Evolutionary conservation across 2,329 filamentous ascomycete species (phyloP).

Genomic region (Teratosphaeria destructans): DNA sequence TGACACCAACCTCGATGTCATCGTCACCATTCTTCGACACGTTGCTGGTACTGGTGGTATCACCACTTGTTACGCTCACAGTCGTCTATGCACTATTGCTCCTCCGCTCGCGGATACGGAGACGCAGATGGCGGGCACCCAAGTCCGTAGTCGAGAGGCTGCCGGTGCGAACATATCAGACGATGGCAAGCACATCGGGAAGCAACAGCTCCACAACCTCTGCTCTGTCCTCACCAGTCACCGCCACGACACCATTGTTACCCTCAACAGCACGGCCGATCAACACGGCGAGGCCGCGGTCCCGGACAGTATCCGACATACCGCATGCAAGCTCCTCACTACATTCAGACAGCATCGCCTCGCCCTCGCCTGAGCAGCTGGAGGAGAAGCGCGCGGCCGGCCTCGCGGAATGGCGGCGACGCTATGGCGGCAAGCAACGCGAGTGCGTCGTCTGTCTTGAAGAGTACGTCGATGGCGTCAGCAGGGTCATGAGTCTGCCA

Average conservation of each 20-base stretch:
- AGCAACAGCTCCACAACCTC: conserved; percentile 40
- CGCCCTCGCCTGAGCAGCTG: conserved; percentile 27
- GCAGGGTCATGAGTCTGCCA: conserved; percentile 89
- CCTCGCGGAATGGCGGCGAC: conserved; percentile 43
- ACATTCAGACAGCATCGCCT: conserved; percentile 14
- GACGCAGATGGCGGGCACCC: conserved; percentile 88
- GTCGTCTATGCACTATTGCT: conserved; percentile 86
- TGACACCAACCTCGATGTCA: conserved; percentile 79
- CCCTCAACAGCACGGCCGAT: conserved; percentile 37
- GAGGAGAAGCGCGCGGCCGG: conserved; percentile 44
- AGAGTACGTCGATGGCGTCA: conserved; percentile 90
- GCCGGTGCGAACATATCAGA: conserved; percentile 93
- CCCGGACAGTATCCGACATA: conserved; percentile 53
- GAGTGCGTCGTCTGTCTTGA: conserved; percentile 96
- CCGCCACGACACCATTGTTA: conserved; percentile 65
- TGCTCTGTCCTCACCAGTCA: conserved; percentile 15
- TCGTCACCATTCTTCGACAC: conserved; percentile 93
- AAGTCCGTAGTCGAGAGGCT: conserved; percentile 91
- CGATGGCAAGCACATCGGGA: conserved; percentile 54
- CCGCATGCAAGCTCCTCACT: conserved; percentile 26
- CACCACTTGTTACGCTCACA: conserved; percentile 81
- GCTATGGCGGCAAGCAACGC: conserved; percentile 56
- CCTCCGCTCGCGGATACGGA: conserved; percentile 75
- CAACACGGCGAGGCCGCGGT: conserved; percentile 48
- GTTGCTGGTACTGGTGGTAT: conserved; percentile 89